phyloP scores from a whole-genome alignment of 305 asterid species.

The Fraxinus ornus region DNA sequence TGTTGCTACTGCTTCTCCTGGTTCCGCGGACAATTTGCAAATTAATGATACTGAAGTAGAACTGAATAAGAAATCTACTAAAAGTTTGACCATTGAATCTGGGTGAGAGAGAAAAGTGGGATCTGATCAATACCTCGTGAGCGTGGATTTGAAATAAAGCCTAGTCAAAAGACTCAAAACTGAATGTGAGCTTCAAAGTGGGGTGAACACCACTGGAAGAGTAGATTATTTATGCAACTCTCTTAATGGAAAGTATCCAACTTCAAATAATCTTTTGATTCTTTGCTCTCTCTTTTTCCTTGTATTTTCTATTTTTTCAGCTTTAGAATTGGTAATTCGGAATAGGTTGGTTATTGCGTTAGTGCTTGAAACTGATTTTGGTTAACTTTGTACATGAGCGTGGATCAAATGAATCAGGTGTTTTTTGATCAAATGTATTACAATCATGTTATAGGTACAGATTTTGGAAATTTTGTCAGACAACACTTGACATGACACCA shows the following conservation, averaged over 20 bases:
- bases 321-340: background rate
- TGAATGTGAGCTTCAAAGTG: background rate
- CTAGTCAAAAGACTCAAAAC: background rate
- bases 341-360: background rate
- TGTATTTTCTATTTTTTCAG: background rate
- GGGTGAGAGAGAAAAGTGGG: constrained; percentile 41
- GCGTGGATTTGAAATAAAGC: background rate
- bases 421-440: background rate
- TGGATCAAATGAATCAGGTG: background rate
- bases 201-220: background rate
- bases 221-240: background rate
- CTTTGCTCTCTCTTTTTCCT: background rate
- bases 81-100: constrained; percentile 42
- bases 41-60: constrained; percentile 27
- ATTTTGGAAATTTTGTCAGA: background rate
- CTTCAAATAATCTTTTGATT: constrained; percentile 4
- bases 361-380: background rate
- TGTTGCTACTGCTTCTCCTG: constrained; percentile 41
- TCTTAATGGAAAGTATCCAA: background rate
- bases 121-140: constrained; percentile 68
- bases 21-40: constrained; percentile 34
- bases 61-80: constrained; percentile 39
- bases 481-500: background rate
- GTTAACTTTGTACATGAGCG: background rate
- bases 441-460: background rate